Evolutionary conservation across 1,284 basidiomycete genomes (phyloP), one percentile per base, ranked within the genome.

Genomic region (Heterobasidion irregulare): DNA sequence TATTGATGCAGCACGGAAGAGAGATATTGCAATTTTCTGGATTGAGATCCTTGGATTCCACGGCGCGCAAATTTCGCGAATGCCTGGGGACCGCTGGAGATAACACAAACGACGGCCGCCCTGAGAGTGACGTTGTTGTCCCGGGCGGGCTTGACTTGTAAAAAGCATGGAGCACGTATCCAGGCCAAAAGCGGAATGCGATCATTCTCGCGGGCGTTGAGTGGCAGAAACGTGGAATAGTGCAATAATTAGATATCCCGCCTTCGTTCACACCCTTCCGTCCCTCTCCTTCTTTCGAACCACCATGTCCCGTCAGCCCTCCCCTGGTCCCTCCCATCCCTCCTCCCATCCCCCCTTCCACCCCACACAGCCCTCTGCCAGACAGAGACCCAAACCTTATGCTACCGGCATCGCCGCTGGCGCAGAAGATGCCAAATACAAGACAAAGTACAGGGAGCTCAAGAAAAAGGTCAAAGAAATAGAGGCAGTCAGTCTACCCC

Each of bases 401-500:
- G 64, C 78, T 19, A 72, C 81, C 45, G 85, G 84, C 58, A 86
- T 90, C 60, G 79, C 86, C 47, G 86, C 86, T 38, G 84, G 86
- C 63, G 86, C 85, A 52, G 92, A 95, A 68, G 92, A 94, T 66
- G 81, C 81, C 66, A 94, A 93, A 72, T 95, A 95, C 69, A 83
- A 90, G 58, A 78, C 80, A 65, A 95, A 95, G 72, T 94, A 94
- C 75, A 91, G 85, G 69, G 92, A 95, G 58, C 75, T 95, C 61
- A 94, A 92, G 69, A 80, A 82, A 67, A 94, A 94, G 74, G 89
- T 94, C 54, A 84, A 84, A 67, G 90, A 94, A 70, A 90, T 95
- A 59, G 92, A 95, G 71, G 71, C 78, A 52, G 91, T 92, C 62
- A 62, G 83, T 77, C 53, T 56, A 46, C 50, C 2, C 49, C n/a